Percentiles rank a stretch among this genome's conserved stretches.
Conservation (phyloP, 352 stramenopile species). For the Pythium coloratum region DNA sequence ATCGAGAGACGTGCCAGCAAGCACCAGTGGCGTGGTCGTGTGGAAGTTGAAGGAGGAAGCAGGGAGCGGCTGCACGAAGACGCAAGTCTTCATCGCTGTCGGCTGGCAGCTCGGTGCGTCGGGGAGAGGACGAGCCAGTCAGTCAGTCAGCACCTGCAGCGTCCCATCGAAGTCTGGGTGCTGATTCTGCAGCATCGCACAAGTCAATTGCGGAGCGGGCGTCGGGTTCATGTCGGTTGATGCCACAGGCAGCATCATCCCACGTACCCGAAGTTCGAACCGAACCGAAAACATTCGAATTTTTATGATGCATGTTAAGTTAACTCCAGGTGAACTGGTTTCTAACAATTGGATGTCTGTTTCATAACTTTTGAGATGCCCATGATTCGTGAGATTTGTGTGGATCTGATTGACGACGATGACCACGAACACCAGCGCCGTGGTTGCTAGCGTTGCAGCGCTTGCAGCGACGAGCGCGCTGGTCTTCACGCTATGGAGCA, state of each 20-base stretch:
- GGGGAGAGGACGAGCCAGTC: not conserved
- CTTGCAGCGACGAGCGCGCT: conserved; percentile 25
- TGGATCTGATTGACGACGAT: not conserved
- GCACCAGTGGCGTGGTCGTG: not conserved
- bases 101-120: not conserved
- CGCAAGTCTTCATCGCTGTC: not conserved
- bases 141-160: not conserved
- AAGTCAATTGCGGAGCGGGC: not conserved
- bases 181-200: not conserved
- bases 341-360: not conserved
- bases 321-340: conserved; percentile 1
- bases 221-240: not conserved
- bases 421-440: conserved; percentile 30
- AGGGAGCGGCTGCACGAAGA: not conserved
- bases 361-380: not conserved
- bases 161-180: not conserved
- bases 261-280: not conserved
- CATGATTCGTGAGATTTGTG: not conserved
- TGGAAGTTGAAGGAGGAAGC: not conserved
- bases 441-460: conserved; percentile 22
- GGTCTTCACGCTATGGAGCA: conserved; percentile 36
- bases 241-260: not conserved
- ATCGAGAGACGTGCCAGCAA: not conserved
- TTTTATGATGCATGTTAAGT: conserved; percentile 7
- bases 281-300: conserved; percentile 4